Evolutionary conservation across 345 rosid genomes (phyloP).

Genomic region (Citropsis articulata): DNA sequence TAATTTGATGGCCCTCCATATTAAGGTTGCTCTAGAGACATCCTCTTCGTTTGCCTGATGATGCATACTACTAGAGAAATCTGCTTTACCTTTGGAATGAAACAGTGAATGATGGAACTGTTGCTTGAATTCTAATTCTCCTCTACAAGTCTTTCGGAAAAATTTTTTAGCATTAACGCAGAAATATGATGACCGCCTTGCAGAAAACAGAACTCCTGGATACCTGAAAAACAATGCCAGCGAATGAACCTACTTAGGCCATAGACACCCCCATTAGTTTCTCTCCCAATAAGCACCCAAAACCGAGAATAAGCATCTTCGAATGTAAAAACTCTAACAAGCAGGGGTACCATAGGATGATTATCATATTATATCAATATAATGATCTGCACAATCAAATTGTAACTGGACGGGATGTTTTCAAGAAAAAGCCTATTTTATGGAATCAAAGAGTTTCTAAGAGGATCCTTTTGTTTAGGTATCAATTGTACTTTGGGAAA

Average conservation of each 20-base stretch:
- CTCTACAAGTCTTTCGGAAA: conserved; percentile 10
- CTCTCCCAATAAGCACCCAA: neutral
- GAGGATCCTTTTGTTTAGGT: neutral
- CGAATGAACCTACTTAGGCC: neutral
- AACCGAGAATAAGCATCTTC: neutral
- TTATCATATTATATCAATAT: neutral
- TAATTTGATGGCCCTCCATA: conserved; percentile 91
- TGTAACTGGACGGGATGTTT: neutral
- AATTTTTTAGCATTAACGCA: neutral
- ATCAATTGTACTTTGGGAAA: neutral
- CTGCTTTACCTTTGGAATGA: conserved; percentile 20
- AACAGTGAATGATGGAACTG: neutral
- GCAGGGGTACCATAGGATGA: neutral
- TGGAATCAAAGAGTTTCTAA: too few species aligned
- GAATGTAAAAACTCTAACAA: neutral
- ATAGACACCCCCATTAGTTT: neutral
- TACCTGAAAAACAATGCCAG: conserved; percentile 23
- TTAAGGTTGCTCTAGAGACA: conserved; percentile 48
- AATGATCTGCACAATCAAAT: neutral
- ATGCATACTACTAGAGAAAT: neutral
- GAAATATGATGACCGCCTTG: conserved; percentile 13
- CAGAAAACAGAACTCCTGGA: conserved; percentile 14
- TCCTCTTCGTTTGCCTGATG: conserved; percentile 38
- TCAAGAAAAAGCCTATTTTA: neutral
- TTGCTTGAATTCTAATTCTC: conserved; percentile 8